A percentile compares a stretch with the other conserved stretches of the same genome.
These are phyloP conservation scores for Parathielavia hyrcaniae DNA, from an alignment of 495 filamentous ascomycete genomes.

Conservation along the genomic window DNA sequence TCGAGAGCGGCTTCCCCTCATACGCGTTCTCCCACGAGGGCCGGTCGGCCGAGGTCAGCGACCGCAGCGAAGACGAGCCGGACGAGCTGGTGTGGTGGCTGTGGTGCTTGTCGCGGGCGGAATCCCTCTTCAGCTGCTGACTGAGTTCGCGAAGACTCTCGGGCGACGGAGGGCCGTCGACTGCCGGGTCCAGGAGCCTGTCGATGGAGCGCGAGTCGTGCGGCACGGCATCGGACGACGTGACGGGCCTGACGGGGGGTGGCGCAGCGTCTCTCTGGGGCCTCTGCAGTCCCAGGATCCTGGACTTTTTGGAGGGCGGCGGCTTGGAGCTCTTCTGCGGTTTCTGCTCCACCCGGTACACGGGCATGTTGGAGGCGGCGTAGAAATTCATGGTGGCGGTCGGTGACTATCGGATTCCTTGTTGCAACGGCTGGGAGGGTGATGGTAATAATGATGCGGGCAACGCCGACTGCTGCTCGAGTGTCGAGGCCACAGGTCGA, in stretches of 20 bases:
- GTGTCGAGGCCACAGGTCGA: constrained; percentile 10
- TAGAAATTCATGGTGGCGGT: constrained; percentile 31
- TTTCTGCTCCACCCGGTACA: constrained; percentile 27
- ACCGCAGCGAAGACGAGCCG: constrained; percentile 43
- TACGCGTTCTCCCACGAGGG: constrained; percentile 41
- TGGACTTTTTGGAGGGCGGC: constrained; percentile 5
- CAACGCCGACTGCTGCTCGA: background rate
- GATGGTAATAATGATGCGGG: too few species aligned
- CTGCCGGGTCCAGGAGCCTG: constrained; percentile 42
- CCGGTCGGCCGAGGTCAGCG: constrained; percentile 35
- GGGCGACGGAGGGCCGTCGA: constrained; percentile 51
- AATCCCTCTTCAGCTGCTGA: constrained; percentile 45
- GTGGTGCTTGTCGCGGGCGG: constrained; percentile 39
- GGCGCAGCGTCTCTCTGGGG: constrained; percentile 9
- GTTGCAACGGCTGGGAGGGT: background rate
- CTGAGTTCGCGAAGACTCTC: constrained; percentile 48
- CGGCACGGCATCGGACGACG: constrained; percentile 17
- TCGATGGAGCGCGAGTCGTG: constrained; percentile 28
- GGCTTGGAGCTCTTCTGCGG: constrained; percentile 22
- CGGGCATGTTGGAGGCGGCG: constrained; percentile 32
- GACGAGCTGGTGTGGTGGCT: constrained; percentile 45
- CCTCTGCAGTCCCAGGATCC: constrained; percentile 10
- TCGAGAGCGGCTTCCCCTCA: constrained; percentile 39
- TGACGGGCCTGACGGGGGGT: constrained; percentile 11
- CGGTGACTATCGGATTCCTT: background rate